phyloP scores from a whole-genome alignment of 495 filamentous ascomycete species.

The Lasiosphaeriaceae sp. region DNA sequence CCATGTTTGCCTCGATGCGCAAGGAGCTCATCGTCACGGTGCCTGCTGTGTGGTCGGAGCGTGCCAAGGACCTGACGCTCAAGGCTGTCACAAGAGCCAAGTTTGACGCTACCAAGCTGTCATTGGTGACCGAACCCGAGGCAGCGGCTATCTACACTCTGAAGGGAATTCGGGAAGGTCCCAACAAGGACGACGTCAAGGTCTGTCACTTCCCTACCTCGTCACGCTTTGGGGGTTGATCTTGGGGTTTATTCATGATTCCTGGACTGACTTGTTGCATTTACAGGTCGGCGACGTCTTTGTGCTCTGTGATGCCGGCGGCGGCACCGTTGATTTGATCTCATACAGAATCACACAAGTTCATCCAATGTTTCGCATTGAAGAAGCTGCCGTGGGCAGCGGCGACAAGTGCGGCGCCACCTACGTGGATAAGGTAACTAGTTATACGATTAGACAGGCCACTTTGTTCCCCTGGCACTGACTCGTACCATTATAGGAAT shows the following conservation, averaged over 20 bases:
- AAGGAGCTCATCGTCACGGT: no score
- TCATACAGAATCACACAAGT: no score
- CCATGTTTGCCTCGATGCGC: no score
- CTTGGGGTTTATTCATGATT: slow-evolving; percentile 23
- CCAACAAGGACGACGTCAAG: no score
- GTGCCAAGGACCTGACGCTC: slow-evolving; percentile 8
- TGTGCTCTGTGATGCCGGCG: slow-evolving; percentile 45
- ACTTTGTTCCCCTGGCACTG: no score
- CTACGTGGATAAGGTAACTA: slow-evolving; percentile 16
- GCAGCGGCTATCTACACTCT: slow-evolving; percentile 47
- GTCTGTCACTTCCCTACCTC: no score
- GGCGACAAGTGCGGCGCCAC: slow-evolving; percentile 17
- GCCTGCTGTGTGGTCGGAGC: slow-evolving; percentile 8
- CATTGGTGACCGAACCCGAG: slow-evolving; percentile 36
- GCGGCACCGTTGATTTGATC: slow-evolving; percentile 47
- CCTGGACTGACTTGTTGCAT: slow-evolving; percentile 3
- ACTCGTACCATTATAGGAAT: no score
- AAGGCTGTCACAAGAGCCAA: background rate
- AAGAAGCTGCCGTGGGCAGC: slow-evolving; percentile 13
- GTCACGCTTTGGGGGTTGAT: no score
- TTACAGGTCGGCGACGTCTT: slow-evolving; percentile 35
- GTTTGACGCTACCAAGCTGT: background rate
- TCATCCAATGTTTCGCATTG: slow-evolving; percentile 9
- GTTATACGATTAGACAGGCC: no score
- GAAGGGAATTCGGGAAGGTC: no score